Base-by-base conservation (phyloP, 306 rosid genomes). In the Vicia villosa region DNA sequence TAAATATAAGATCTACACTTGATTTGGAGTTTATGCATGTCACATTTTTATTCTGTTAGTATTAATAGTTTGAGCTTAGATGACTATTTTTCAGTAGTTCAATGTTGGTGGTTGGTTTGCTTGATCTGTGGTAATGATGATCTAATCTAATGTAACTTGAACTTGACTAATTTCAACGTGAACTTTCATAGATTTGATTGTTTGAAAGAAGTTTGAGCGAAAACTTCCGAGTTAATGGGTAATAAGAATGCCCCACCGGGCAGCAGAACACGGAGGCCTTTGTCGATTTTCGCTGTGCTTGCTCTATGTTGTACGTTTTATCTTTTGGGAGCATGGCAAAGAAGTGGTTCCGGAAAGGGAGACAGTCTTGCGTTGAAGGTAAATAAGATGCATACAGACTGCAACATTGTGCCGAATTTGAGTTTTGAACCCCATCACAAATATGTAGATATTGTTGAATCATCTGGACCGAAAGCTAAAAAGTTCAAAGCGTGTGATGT, bases 301-400 rank as follows among this genome's bases (percentile, higher is more conserved):
- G 89, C 79, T 64, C 78, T 95, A 10, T 91, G 99, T 80, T 85
- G 92, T 72, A 86, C 87, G 84, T 95, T 87, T 78, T 95, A 95
- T 82, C 94, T 95, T 77, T 80, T 95, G 85, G 99, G 99, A 74
- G 87, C 96, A 81, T 95, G 97, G 99, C 93, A 91, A 72, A 89
- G 81, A 84, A 87, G 91, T 66, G 95, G 99, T 4, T 86, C 83
- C 40, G 97, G 99, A 50, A 91, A 91, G 76, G 88, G 88, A 43
- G 99, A 94, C 63, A 79, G 72, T 61, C 83, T 94, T 82, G 83
- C 92, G 13, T 78, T 84, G 72, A 79, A 80, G 77, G 79, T 89
- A 30, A 85, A 86, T 54, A 87, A 82, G 77, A 70, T 79, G 77
- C 76, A 79, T 75, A 66, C 92, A 16, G 95, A 89, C 63, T 95